Evolutionary conservation across 2,329 filamentous ascomycete species (phyloP).

Genomic region (Tolypocladium album): DNA sequence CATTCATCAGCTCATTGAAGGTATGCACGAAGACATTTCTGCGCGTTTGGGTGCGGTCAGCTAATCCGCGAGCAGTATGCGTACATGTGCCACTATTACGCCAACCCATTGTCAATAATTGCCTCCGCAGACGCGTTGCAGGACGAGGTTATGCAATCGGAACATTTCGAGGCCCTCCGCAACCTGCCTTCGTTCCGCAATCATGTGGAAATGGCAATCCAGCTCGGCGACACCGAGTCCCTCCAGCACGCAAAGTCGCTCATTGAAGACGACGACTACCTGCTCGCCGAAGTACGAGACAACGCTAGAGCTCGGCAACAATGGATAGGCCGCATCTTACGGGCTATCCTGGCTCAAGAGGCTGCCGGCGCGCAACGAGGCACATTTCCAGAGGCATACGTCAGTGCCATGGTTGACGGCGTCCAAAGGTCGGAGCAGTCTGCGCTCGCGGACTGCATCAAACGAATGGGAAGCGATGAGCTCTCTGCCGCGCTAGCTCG

Average conservation of each 20-base stretch:
- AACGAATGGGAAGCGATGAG: constrained; percentile 36
- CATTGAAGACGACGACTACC: constrained; percentile 47
- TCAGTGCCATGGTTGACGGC: constrained; percentile 47
- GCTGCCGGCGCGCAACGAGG: constrained; percentile 23
- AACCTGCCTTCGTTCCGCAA: constrained; percentile 57
- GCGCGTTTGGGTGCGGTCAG: background rate
- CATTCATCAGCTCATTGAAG: constrained; percentile 60
- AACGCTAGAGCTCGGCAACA: constrained; percentile 19
- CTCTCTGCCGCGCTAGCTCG: constrained; percentile 15
- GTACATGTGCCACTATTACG: constrained; percentile 80
- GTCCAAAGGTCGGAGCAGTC: constrained; percentile 40
- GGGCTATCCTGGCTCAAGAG: constrained; percentile 35
- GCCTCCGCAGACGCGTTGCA: constrained; percentile 21
- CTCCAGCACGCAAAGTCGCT: constrained; percentile 35
- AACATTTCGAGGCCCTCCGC: constrained; percentile 58
- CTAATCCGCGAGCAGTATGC: constrained; percentile 45
- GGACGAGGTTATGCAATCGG: constrained; percentile 32
- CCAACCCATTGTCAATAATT: constrained; percentile 62
- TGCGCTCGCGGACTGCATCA: constrained; percentile 45
- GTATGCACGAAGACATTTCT: constrained; percentile 23
- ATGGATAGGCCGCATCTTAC: constrained; percentile 33
- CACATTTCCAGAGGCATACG: constrained; percentile 47
- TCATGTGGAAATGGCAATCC: constrained; percentile 37
- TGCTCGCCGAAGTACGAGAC: constrained; percentile 32
- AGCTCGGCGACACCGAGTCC: constrained; percentile 27